Base-by-base conservation (phyloP, 2,329 filamentous ascomycete genomes). In the Periconia digitata region DNA sequence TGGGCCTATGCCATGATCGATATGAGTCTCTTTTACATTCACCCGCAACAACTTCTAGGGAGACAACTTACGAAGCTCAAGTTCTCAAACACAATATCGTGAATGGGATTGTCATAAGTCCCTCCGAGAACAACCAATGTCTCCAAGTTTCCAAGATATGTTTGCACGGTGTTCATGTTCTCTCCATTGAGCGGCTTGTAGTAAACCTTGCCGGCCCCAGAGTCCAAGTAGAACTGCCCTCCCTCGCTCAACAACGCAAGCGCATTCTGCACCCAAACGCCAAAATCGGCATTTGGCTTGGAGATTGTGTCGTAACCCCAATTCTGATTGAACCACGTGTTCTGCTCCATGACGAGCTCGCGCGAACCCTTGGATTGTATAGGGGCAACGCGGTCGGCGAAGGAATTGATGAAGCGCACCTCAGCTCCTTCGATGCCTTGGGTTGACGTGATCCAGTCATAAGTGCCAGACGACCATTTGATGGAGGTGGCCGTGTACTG, bases 401-500 rank as follows among this genome's bases (percentile, higher is more conserved):
- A 56, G 13, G 53, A 56, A 36, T 53, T 56, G 46, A 56, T 49
- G 37, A 53, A 56, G 36, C 53, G 53, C 16, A 56, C 34, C 46
- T 56, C 53, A 17, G 47, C 53, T 16, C 46, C 21, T 21, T 23
- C 44, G 22, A 56, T 53, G 12, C 50, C 50, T 8, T 40, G 16
- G 5, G 53, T 53, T n/a, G 45, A 51, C n/a, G 53, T 47, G 22
- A 56, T 50, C 53, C 48, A 56, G 29, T 53, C 53, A 21, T 53
- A 53, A 17, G 42, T 22, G 10, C 32, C 38, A 6, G 45, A 47
- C 13, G 43, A 47, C 48, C 53, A 56, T 43, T 49, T 51, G 18
- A 56, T 49, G 16, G 29, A 29, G 15, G 53, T 53, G 16, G 37
- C 40, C 1, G 53, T 55, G 29, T 48, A 55, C 15, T 38, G 43